phyloP scores from a whole-genome alignment of 768 basidiomycete species.

The Piloderma croceum region DNA sequence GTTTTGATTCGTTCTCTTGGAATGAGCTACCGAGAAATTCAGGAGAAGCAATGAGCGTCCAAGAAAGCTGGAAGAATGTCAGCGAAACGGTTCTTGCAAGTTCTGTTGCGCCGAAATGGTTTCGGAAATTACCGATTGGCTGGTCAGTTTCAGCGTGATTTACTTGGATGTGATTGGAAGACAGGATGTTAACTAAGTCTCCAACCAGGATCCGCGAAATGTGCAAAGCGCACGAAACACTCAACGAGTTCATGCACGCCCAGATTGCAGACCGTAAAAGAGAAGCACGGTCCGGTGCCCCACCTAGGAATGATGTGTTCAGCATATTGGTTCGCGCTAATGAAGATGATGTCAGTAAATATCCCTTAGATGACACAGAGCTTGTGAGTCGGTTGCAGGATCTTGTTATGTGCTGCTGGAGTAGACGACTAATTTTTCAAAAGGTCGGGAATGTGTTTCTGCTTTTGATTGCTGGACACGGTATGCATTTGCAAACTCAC shows the following conservation, averaged over 20 bases:
- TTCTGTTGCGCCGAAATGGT: neutral
- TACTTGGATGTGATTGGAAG: neutral
- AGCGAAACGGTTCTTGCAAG: neutral
- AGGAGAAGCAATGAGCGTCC: neutral
- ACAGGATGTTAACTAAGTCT: no score
- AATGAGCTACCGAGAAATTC: neutral
- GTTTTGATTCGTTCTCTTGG: slow-evolving; percentile 32
- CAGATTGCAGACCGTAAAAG: slow-evolving; percentile 32
- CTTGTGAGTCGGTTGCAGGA: slow-evolving; percentile 24
- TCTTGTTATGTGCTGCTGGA: no score
- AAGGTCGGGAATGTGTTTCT: slow-evolving; percentile 52
- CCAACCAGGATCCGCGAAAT: slow-evolving; percentile 25
- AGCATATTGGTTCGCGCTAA: slow-evolving; percentile 42
- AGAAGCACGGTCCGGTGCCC: no score
- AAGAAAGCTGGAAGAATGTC: neutral
- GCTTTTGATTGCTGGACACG: slow-evolving; percentile 56
- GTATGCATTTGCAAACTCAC: slow-evolving; percentile 21
- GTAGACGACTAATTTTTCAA: neutral
- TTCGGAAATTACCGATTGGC: neutral
- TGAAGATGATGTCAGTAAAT: slow-evolving; percentile 40
- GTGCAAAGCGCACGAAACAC: slow-evolving; percentile 25
- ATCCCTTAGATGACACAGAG: slow-evolving; percentile 35
- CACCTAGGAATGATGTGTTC: slow-evolving; percentile 29
- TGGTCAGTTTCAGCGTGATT: neutral
- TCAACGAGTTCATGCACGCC: slow-evolving; percentile 33